Evolutionary conservation across 192 early-diverging fungal species (phyloP).

Genomic region (Phlyctochytrium planicorne): DNA sequence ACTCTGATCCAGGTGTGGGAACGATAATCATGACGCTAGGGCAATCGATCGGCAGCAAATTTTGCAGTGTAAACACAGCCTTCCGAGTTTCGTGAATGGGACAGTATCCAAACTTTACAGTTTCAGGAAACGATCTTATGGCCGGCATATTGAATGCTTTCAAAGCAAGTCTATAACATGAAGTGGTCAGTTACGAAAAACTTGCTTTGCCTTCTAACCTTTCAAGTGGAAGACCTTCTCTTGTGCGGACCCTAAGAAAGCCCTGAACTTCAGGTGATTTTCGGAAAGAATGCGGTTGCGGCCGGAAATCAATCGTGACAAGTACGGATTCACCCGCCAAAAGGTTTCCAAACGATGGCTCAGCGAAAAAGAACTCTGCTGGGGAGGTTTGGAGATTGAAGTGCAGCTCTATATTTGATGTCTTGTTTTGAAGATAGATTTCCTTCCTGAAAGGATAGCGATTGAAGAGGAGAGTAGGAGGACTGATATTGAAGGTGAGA

Average conservation of each 20-base stretch:
- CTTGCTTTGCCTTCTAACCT: constrained; percentile 39
- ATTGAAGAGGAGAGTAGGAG: constrained; percentile 40
- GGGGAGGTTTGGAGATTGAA: constrained; percentile 43
- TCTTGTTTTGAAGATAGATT: constrained; percentile 47
- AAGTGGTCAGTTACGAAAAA: background rate
- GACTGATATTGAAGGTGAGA: constrained; percentile 45
- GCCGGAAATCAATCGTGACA: constrained; percentile 35
- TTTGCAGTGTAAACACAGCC: constrained; percentile 32
- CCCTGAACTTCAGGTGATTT: constrained; percentile 42
- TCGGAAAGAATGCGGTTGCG: constrained; percentile 26
- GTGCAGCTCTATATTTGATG: constrained; percentile 25
- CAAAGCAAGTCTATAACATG: constrained; percentile 41
- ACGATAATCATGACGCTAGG: constrained; percentile 38
- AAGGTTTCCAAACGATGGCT: constrained; percentile 43
- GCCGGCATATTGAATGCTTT: constrained; percentile 49
- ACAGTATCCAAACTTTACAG: constrained; percentile 48
- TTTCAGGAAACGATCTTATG: constrained; percentile 32
- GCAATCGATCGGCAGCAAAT: constrained; percentile 45
- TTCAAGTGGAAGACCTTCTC: constrained; percentile 47
- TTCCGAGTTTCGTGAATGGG: constrained; percentile 38
- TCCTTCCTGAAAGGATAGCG: constrained; percentile 38
- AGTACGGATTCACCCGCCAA: constrained; percentile 30
- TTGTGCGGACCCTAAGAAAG: constrained; percentile 38
- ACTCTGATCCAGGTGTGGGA: constrained; percentile 7
- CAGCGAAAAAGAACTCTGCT: constrained; percentile 35